phyloP scores from a whole-genome alignment of 78 protist genomes.

The Tieghemostelium lacteum region DNA sequence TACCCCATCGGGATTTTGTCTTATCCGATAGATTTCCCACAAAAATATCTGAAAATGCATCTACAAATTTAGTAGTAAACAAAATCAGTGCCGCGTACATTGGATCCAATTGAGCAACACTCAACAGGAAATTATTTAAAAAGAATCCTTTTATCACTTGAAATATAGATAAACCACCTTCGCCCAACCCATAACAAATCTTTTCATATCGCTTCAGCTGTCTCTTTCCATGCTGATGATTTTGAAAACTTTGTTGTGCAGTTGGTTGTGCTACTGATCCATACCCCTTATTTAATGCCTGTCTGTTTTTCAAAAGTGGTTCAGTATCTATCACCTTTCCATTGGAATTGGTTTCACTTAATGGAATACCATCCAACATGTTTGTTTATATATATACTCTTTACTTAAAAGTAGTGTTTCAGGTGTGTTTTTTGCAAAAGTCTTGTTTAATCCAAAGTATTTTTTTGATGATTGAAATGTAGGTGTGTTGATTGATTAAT shows the following conservation, averaged over 20 bases:
- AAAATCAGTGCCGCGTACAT: conserved; percentile 53
- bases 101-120: conserved; percentile 50
- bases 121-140: conserved; percentile 47
- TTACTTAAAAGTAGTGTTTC: background rate
- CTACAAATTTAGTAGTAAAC: conserved; percentile 60
- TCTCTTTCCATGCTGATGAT: no score
- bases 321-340: conserved; percentile 6
- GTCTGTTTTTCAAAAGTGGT: conserved; percentile 15
- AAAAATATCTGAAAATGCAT: conserved; percentile 64
- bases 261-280: background rate
- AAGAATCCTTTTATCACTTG: conserved; percentile 68
- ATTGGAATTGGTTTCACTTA: no score
- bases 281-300: conserved; percentile 1
- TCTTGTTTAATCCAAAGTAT: background rate
- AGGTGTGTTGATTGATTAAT: background rate
- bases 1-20: conserved; percentile 61
- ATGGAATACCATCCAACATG: background rate
- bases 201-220: conserved; percentile 5
- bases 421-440: background rate
- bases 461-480: background rate
- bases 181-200: conserved; percentile 39
- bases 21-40: conserved; percentile 60
- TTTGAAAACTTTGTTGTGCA: no score
- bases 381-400: background rate
- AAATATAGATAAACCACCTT: conserved; percentile 53